Conservation (phyloP, 1,284 basidiomycete genomes). For the Cryptococcus jaspeensis region DNA sequence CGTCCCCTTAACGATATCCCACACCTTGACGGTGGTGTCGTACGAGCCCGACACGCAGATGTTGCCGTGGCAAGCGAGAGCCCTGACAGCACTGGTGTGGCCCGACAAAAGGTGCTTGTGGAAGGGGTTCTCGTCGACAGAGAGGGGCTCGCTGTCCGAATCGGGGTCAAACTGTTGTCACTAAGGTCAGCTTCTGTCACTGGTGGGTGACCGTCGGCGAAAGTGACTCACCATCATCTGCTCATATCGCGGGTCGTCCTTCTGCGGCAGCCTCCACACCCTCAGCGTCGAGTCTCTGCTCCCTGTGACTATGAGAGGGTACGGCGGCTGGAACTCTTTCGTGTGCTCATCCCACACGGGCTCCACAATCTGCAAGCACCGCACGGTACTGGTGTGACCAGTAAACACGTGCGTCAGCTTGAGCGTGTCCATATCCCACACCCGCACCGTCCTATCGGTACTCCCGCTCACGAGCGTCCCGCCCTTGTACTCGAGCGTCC, state of each 20-base stretch:
- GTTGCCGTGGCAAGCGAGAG: constrained; percentile 82
- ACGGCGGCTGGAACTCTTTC: constrained; percentile 54
- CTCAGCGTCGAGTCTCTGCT: constrained; percentile 85
- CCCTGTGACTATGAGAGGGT: constrained; percentile 83
- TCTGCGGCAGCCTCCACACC: constrained; percentile 82
- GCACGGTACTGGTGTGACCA: constrained; percentile 88
- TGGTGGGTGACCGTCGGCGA: background rate
- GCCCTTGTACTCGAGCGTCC: constrained; percentile 73
- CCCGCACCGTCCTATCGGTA: constrained; percentile 88
- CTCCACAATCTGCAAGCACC: constrained; percentile 53
- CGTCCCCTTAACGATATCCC: constrained; percentile 87
- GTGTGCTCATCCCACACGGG: constrained; percentile 50
- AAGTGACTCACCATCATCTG: constrained; percentile 8
- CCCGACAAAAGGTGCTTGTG: constrained; percentile 80
- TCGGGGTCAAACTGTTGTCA: background rate
- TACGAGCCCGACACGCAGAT: constrained; percentile 93
- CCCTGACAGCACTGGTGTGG: constrained; percentile 85
- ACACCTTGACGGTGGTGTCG: constrained; percentile 87
- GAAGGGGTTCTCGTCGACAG: constrained; percentile 76
- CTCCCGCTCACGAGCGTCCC: constrained; percentile 88
- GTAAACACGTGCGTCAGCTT: constrained; percentile 85
- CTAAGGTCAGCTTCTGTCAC: background rate
- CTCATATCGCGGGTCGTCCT: constrained; percentile 65
- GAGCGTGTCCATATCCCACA: constrained; percentile 82
- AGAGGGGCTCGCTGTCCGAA: constrained; percentile 9